Evolutionary conservation across 2,329 filamentous ascomycete genomes (phyloP).

Genomic region (Amauroascus niger): DNA sequence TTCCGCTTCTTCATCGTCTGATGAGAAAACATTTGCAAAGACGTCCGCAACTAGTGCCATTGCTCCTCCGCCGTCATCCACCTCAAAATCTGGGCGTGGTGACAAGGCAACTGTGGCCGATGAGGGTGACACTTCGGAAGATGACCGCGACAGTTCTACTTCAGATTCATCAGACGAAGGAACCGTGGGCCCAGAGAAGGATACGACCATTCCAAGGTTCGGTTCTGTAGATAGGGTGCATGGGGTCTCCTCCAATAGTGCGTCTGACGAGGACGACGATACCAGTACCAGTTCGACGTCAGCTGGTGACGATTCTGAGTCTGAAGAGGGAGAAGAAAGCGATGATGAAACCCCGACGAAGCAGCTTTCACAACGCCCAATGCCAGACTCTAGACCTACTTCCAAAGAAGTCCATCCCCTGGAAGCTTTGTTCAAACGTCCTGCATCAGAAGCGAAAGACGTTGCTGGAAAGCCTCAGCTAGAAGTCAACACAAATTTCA

Average conservation of each 20-base stretch:
- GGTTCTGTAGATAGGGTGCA: not conserved
- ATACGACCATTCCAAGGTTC: not conserved
- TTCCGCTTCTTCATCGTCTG: slow-evolving; percentile 16
- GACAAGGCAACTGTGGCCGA: not conserved
- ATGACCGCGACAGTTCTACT: not conserved
- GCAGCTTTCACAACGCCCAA: not conserved
- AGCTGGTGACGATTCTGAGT: not conserved
- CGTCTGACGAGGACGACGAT: not conserved
- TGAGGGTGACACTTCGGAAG: slow-evolving; percentile 17
- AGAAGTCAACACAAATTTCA: slow-evolving; percentile 52
- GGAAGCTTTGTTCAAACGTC: slow-evolving; percentile 81
- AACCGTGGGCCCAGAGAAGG: slow-evolving; percentile 13
- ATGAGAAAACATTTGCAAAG: slow-evolving; percentile 8
- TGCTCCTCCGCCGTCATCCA: not conserved
- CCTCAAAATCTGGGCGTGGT: not conserved
- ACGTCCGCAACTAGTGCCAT: not conserved
- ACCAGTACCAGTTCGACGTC: not conserved
- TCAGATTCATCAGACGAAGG: slow-evolving; percentile 8
- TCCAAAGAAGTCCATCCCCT: slow-evolving; percentile 62
- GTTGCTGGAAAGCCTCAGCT: slow-evolving; percentile 25
- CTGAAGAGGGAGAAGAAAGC: not conserved
- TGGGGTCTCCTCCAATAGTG: not conserved
- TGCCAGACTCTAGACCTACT: slow-evolving; percentile 28
- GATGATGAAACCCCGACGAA: not conserved
- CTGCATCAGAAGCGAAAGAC: slow-evolving; percentile 36